Evolutionary conservation across 164 flowering plant species (phyloP).

Genomic region (Vitis vinifera): DNA sequence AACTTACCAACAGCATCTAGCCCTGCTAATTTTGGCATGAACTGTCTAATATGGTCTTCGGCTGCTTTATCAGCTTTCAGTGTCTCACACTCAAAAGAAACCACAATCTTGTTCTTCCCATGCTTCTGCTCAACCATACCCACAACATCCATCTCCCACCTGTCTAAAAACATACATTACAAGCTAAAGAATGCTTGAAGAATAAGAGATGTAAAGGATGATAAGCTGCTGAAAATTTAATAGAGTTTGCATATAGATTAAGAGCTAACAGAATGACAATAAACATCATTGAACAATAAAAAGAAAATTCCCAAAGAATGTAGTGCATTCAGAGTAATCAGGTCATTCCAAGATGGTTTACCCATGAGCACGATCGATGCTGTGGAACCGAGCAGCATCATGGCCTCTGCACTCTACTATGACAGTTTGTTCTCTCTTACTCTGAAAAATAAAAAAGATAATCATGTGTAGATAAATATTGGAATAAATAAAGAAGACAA

Average conservation of each 20-base stretch:
- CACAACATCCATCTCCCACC: conserved; percentile 89
- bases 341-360: conserved; percentile 27
- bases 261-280: no score
- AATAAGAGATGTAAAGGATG: neutral
- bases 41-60: conserved; percentile 84
- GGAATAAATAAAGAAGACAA: neutral
- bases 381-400: conserved; percentile 85
- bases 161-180: conserved; percentile 21
- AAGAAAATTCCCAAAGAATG: neutral
- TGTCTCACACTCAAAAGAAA: conserved; percentile 86
- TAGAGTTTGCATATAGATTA: no score
- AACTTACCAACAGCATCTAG: conserved; percentile 82
- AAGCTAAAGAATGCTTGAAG: neutral
- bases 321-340: neutral
- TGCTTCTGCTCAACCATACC: conserved; percentile 70
- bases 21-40: conserved; percentile 88
- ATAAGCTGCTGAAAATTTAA: neutral
- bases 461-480: neutral
- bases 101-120: conserved; percentile 44
- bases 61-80: conserved; percentile 87
- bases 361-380: conserved; percentile 93
- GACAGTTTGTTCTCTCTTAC: conserved; percentile 51
- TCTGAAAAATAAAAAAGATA: conserved; percentile 34
- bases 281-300: no score
- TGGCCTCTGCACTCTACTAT: conserved; percentile 97